Base-by-base conservation (phyloP, 1,139 yeast genomes). In the Hemisphaericaspora xylofermentans region DNA sequence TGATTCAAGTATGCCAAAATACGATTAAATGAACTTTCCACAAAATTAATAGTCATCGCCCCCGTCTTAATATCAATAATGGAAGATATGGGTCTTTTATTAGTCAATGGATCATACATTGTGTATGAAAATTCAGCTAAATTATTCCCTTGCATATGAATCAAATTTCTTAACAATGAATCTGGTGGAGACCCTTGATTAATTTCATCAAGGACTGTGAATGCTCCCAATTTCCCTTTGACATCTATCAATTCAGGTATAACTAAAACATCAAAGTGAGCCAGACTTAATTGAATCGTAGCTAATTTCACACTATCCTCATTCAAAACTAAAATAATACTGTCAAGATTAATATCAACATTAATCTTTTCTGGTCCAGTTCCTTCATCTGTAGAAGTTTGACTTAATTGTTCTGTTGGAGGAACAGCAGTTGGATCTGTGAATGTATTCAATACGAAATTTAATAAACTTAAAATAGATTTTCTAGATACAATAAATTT, bases 241-340 rank as follows among this genome's bases (percentile, higher is more conserved):
- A 91, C 77, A 50, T 84, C 87, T 82, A 91, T 72, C 33, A 80
- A 81, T 49, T 85, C 95, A 0, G 95, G 95, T 15, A 88, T 66
- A 33, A 89, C 60, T 30, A 82, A 71, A 6, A 88, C 78, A 13
- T 72, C 66, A 36, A 89, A 75, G 38, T 77, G 75, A 2, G 96
- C 97, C 8, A 86, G 78, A 42, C 88, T 83, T 40, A 94, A 67
- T 41, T 79, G 76, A 45, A 91, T 58, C 0, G 96, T 88, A 0
- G 96, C 96, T 36, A 94, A 61, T 50, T 86, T 84, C 34, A 83
- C 71, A 3, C 93, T 85, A 47, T 88, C 95, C 54, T 93, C 98
- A 57, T 88, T 87, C 36, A 94, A 67, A 4, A 87, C 80, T 44
- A 88, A 58, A 18, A 84, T 80, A 13, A 93, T 78, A 54, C 96